Conservation (phyloP, 805 yeast species). For the Brettanomyces naardenensis region DNA sequence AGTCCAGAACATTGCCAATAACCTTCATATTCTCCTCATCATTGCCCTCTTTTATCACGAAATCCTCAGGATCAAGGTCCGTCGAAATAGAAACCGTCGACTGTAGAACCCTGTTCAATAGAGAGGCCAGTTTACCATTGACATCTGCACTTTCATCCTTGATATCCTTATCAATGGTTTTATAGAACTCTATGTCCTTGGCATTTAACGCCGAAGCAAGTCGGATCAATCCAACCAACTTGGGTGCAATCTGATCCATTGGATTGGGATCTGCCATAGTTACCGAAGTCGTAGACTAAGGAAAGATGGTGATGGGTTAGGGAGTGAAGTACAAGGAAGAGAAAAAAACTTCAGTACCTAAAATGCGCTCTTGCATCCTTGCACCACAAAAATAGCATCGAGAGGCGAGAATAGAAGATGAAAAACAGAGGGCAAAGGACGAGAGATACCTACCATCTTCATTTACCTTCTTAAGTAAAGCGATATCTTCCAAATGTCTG, state of each 20-base stretch:
- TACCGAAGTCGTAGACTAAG: too few species aligned
- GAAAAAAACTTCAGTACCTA: too few species aligned
- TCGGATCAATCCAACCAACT: slow-evolving; percentile 51
- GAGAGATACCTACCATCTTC: too few species aligned
- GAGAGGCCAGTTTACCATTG: slow-evolving; percentile 4
- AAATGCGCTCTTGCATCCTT: too few species aligned
- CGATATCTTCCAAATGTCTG: too few species aligned
- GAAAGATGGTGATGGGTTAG: too few species aligned
- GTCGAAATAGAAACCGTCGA: slow-evolving; percentile 17
- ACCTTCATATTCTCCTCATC: slow-evolving; percentile 50
- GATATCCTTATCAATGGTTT: slow-evolving; percentile 48
- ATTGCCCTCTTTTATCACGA: slow-evolving; percentile 19
- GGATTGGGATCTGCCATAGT: too few species aligned
- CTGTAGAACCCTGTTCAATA: slow-evolving; percentile 35
- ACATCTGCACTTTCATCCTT: slow-evolving; percentile 34
- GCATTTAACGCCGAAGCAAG: slow-evolving; percentile 64
- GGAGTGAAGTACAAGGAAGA: too few species aligned
- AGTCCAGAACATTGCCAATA: slow-evolving; percentile 57
- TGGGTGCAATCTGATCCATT: slow-evolving; percentile 30
- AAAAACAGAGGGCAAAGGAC: too few species aligned
- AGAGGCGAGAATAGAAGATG: too few species aligned
- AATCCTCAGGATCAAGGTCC: slow-evolving; percentile 20
- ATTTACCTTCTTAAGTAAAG: too few species aligned
- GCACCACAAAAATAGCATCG: too few species aligned
- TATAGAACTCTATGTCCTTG: slow-evolving; percentile 73